Base-by-base conservation (phyloP, 1,139 yeast species). In the Kodamaea anthophila region DNA sequence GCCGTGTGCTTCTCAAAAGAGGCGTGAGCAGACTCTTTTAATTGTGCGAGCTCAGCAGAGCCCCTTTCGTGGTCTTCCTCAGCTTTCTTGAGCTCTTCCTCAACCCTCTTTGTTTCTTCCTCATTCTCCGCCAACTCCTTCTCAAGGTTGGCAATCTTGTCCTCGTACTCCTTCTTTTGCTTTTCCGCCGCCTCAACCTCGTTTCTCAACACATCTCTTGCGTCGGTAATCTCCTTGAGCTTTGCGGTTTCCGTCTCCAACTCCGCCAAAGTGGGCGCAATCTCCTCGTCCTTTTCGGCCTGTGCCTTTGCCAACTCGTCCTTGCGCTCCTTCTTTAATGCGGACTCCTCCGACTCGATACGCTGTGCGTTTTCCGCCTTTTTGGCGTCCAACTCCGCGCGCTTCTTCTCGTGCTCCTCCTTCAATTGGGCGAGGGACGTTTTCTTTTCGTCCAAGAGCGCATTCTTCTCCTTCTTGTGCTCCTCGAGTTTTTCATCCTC, bases 281-380 rank as follows among this genome's bases (percentile, higher is more conserved):
- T 51, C 20, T 53, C 46, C 38, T 58, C 70, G 39, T 66, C 72
- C 41, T 64, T 61, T 40, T 65, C 66, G 2, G 58, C 58, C 46
- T 70, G 74, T 50, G 71, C 48, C 21, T 56, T 57, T 21, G 54
- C 65, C 40, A 70, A 55, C 40, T 70, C 73, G n/a, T 47, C 47
- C 37, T 59, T 56, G 41, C 74, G 63, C 15, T 56, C 58, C 20
- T 47, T 42, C 32, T 63, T 65, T 38, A 63, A 51, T 12, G 51
- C 65, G 7, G 55, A 52, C 43, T 69, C 75, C 43, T 70, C 71
- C 13, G 51, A 47, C 34, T 58, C 60, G 34, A 70, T 64, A 31
- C 57, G 49, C 20, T 62, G 65, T 41, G 62, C 64, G 34, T 65
- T 61, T 18, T 53, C 65, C 40, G 56, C 55, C 45, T 65, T 64